These are phyloP conservation scores for Lippia alba DNA, from an alignment of 305 asterid genomes.

Conservation along the genomic window DNA sequence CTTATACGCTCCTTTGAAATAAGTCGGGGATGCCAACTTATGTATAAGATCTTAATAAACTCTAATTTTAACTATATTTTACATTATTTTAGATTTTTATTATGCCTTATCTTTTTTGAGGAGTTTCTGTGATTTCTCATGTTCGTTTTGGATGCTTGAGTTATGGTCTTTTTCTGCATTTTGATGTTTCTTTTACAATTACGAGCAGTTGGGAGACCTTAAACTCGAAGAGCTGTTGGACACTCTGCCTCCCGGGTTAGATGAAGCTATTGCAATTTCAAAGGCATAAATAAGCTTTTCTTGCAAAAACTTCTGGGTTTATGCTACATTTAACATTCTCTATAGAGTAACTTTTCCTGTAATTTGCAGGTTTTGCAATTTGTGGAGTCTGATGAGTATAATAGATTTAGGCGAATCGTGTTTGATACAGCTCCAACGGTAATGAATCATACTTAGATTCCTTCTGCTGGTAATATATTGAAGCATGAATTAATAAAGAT, in stretches of 20 bases:
- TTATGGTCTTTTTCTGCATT: slow-evolving; percentile 3
- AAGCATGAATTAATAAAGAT: slow-evolving; percentile 17
- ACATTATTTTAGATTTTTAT: background rate
- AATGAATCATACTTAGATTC: slow-evolving; percentile 36
- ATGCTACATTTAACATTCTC: slow-evolving; percentile 4
- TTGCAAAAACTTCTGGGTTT: background rate
- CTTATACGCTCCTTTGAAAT: too few species aligned
- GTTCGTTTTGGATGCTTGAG: slow-evolving; percentile 14
- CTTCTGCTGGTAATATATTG: slow-evolving; percentile 13
- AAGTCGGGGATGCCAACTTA: too few species aligned
- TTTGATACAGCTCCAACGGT: slow-evolving; percentile 95
- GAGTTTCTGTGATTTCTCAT: background rate
- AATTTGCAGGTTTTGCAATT: slow-evolving; percentile 74
- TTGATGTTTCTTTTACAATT: background rate
- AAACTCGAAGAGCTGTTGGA: slow-evolving; percentile 85
- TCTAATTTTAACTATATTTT: too few species aligned
- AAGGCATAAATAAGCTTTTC: slow-evolving; percentile 46
- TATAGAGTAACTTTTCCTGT: slow-evolving; percentile 9
- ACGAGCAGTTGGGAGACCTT: slow-evolving; percentile 64
- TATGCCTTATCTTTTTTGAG: background rate
- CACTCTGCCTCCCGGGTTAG: slow-evolving; percentile 83
- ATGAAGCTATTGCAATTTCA: slow-evolving; percentile 85
- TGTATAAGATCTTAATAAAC: too few species aligned
- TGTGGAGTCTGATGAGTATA: slow-evolving; percentile 74
- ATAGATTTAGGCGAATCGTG: slow-evolving; percentile 73